Percentiles rank a stretch among this genome's conserved stretches.
phyloP scores from a whole-genome alignment of 2,329 filamentous ascomycete species.

The Aureobasidium subglaciale region DNA sequence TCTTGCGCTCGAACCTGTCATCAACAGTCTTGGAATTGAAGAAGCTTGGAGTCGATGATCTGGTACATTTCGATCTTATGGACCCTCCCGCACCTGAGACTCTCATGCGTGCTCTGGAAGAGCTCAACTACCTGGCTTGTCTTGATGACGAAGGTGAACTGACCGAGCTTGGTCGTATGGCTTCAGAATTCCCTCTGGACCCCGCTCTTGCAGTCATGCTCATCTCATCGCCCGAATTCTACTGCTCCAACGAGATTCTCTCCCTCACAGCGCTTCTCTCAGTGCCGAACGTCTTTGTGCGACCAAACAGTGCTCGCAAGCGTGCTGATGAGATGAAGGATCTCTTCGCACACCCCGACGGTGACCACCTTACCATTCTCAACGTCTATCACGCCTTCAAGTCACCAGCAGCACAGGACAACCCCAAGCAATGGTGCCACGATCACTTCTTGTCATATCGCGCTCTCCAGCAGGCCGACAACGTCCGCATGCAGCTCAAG shows the following conservation, averaged over 20 bases:
- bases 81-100: constrained; percentile 96
- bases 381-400: constrained; percentile 99
- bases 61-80: constrained; percentile 98
- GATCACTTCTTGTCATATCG: constrained; percentile 91
- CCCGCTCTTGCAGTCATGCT: constrained; percentile 94
- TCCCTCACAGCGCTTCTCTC: constrained; percentile 91
- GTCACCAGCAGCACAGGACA: constrained; percentile 58
- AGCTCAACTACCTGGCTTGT: constrained; percentile 94
- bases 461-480: constrained; percentile 85
- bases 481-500: constrained; percentile 83
- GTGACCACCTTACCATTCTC: constrained; percentile 90
- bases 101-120: constrained; percentile 93
- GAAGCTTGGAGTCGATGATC: constrained; percentile 89
- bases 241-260: constrained; percentile 96
- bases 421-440: constrained; percentile 88
- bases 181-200: constrained; percentile 92
- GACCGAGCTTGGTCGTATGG: constrained; percentile 74
- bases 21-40: constrained; percentile 95
- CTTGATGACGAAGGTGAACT: constrained; percentile 94
- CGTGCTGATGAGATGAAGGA: constrained; percentile 96
- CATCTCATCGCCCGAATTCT: constrained; percentile 94
- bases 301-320: constrained; percentile 77
- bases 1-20: constrained; percentile 86
- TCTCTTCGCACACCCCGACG: constrained; percentile 84
- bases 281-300: constrained; percentile 87